Evolutionary conservation across 148 eudicot species (phyloP).

Genomic region (Rhododendron williamsianum): DNA sequence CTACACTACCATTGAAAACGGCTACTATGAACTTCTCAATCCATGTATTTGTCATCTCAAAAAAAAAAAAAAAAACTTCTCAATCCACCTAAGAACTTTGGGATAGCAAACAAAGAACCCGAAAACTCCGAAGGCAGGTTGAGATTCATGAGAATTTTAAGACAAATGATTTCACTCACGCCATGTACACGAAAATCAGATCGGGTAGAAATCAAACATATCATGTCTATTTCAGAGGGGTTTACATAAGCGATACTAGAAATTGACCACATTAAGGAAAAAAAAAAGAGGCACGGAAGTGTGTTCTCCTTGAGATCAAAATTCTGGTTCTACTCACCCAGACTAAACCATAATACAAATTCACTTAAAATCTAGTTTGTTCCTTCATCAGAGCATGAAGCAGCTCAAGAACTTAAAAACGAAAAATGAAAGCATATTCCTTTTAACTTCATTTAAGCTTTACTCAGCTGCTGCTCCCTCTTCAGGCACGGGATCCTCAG

Average conservation of each 20-base stretch:
- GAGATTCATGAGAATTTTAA: background rate
- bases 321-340: background rate
- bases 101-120: background rate
- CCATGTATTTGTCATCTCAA: too few relatives aligned
- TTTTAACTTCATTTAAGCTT: background rate
- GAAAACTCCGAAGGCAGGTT: background rate
- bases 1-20: background rate
- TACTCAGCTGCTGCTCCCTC: conserved; percentile 45
- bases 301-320: background rate
- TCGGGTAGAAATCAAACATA: background rate
- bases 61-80: too few relatives aligned
- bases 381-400: background rate
- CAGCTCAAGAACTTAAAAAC: background rate
- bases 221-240: background rate
- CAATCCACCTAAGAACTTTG: background rate
- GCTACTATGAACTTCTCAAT: background rate
- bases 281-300: background rate
- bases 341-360: background rate
- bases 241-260: too few relatives aligned
- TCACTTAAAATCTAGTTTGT: background rate
- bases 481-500: conserved; percentile 42
- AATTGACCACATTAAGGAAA: background rate
- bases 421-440: background rate
- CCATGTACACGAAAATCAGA: background rate
- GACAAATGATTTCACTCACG: background rate